Conservation (phyloP, 2,329 filamentous ascomycete species). For the Fusarium sp. region DNA sequence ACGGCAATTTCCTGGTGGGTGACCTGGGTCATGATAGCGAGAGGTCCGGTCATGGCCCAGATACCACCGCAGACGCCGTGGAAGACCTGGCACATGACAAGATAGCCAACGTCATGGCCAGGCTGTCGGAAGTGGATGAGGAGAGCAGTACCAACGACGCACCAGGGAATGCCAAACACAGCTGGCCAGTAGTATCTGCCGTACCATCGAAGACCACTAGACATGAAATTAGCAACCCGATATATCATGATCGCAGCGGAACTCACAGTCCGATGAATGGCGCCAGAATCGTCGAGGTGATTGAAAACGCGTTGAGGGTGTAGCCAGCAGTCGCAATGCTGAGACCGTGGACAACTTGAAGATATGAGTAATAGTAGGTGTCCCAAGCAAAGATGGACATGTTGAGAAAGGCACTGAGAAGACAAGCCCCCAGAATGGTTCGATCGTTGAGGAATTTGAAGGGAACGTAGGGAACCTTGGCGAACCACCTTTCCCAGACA, state of each 20-base stretch:
- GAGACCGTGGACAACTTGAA: slow-evolving; percentile 61
- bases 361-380: slow-evolving; percentile 59
- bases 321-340: slow-evolving; percentile 59
- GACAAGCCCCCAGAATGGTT: slow-evolving; percentile 59
- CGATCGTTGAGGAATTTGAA: slow-evolving; percentile 59
- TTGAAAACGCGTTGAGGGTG: slow-evolving; percentile 56
- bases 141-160: slow-evolving; percentile 61
- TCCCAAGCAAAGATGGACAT: slow-evolving; percentile 54
- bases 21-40: slow-evolving; percentile 46
- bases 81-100: slow-evolving; percentile 62
- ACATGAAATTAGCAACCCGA: background rate
- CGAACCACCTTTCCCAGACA: slow-evolving; percentile 65
- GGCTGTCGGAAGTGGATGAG: slow-evolving; percentile 45
- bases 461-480: slow-evolving; percentile 55
- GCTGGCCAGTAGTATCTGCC: slow-evolving; percentile 62
- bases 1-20: slow-evolving; percentile 48
- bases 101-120: slow-evolving; percentile 53
- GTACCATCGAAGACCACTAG: slow-evolving; percentile 56
- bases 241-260: background rate
- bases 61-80: slow-evolving; percentile 61
- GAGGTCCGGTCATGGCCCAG: slow-evolving; percentile 52
- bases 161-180: slow-evolving; percentile 61
- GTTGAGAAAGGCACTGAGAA: slow-evolving; percentile 52
- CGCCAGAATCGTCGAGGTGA: slow-evolving; percentile 58
- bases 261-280: slow-evolving; percentile 54